These are phyloP conservation scores for Rhizopogon vinicolor DNA, from an alignment of 768 basidiomycete genomes.

Conservation along the genomic window DNA sequence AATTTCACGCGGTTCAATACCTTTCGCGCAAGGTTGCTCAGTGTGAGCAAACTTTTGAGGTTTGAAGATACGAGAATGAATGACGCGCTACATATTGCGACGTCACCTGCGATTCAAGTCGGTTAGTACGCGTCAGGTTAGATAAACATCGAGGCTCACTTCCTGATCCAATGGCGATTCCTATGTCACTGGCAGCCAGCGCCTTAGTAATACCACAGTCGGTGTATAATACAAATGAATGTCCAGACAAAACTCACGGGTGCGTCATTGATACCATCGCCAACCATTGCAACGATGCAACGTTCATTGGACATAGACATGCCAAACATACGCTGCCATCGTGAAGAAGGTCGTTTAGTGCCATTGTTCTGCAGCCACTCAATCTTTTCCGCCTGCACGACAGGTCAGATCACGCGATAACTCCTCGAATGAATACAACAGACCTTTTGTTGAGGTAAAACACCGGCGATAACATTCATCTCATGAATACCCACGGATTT, in stretches of 20 bases:
- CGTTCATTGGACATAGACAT: slow-evolving; percentile 26
- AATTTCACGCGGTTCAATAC: slow-evolving; percentile 69
- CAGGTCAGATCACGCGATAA: slow-evolving; percentile 1
- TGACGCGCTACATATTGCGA: slow-evolving; percentile 73
- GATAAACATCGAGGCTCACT: slow-evolving; percentile 25
- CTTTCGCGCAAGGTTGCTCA: slow-evolving; percentile 59
- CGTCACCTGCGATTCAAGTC: slow-evolving; percentile 29
- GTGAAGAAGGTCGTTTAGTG: slow-evolving; percentile 28
- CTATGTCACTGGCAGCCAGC: slow-evolving; percentile 52
- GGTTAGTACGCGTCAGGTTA: not conserved
- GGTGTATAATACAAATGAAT: not conserved
- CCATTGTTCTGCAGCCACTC: slow-evolving; percentile 47
- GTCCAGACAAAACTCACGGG: slow-evolving; percentile 30
- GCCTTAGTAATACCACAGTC: slow-evolving; percentile 34
- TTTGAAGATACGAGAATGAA: slow-evolving; percentile 75
- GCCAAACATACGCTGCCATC: slow-evolving; percentile 21
- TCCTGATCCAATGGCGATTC: slow-evolving; percentile 59
- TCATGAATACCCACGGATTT: slow-evolving; percentile 58
- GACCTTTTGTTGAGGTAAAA: slow-evolving; percentile 80
- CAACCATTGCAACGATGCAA: slow-evolving; percentile 51
- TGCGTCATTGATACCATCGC: slow-evolving; percentile 63
- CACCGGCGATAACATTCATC: slow-evolving; percentile 70
- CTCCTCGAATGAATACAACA: not conserved
- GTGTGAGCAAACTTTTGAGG: slow-evolving; percentile 51
- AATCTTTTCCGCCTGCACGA: slow-evolving; percentile 48